Evolutionary conservation across 139 green algal species (phyloP).

Genomic region (Chlamydomonas eustigma): DNA sequence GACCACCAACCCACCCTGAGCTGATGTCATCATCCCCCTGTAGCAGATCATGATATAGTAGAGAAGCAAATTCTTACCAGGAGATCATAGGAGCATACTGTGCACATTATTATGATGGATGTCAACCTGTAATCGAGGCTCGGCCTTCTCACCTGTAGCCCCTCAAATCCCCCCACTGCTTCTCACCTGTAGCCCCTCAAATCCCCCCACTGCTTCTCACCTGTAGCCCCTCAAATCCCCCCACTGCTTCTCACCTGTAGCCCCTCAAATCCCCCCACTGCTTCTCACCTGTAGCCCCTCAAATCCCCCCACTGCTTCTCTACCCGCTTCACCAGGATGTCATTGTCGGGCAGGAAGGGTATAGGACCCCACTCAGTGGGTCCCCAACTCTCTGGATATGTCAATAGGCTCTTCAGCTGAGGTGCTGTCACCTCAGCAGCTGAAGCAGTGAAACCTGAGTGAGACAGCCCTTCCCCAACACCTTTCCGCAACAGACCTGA

Average conservation of each 20-base stretch:
- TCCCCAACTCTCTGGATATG: conserved; percentile 70
- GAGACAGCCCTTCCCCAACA: neutral
- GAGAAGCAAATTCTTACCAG: too few relatives aligned
- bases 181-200: too few relatives aligned
- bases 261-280: too few relatives aligned
- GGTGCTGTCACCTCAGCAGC: conserved; percentile 53
- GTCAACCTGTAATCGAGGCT: too few relatives aligned
- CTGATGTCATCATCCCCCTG: conserved; percentile 19
- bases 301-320: conserved; percentile 87
- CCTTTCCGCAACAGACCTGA: neutral
- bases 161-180: too few relatives aligned
- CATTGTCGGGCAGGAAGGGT: conserved; percentile 75
- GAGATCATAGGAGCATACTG: too few relatives aligned
- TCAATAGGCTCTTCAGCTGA: conserved; percentile 65
- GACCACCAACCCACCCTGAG: conserved; percentile 9
- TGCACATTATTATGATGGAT: too few relatives aligned
- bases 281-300: conserved; percentile 48
- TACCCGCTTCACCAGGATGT: conserved; percentile 78
- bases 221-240: too few relatives aligned
- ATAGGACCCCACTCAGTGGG: conserved; percentile 91
- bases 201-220: too few relatives aligned
- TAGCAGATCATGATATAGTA: too few relatives aligned
- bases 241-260: too few relatives aligned
- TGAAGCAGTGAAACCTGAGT: conserved; percentile 22
- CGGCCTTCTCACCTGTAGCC: too few relatives aligned